Base-by-base conservation (phyloP, 495 filamentous ascomycete genomes). In the Penicillium ochrochloron region DNA sequence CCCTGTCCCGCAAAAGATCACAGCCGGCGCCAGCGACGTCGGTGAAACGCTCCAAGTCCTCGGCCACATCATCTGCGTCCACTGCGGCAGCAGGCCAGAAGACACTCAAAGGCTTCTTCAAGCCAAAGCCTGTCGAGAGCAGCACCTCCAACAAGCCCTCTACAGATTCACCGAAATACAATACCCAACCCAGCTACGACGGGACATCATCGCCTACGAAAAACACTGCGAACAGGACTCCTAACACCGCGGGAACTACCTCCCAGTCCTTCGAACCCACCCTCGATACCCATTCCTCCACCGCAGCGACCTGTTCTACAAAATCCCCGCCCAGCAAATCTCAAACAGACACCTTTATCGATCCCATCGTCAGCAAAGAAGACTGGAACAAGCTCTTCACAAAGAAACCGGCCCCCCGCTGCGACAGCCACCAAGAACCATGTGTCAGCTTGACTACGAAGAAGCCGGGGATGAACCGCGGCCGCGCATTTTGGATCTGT, bases 401-500 rank as follows among this genome's bases (percentile, higher is more conserved):
- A 15, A 93, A 92, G 70, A 86, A 89, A 57, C 76, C 81, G 1
- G 78, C 86, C 3, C 95, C 95, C 2, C 83, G 81, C 57, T 99
- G 95, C 73, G 93, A 97, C 51, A 79, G 80, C 34, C 95, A 99
- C 71, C 81, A 85, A 57, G 95, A 99, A 60, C 90, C 91, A 17
- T 98, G 95, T 73, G 88, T 91, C 57, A 90, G 81, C 56, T 66
- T 93, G 35, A 83, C 87, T 9, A 96, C 93, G 8, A 97, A 92
- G 78, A 99, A 97, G 69, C 83, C 89, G 0, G 95, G 95, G 3
- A 75, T 89, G 56, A 98, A 99, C 68, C 84, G 86, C 63, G 93
- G 93, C 14, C 80, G 93, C 33, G 86, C 89, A 0, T 97, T 97
- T 78, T 97, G 91, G 86, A 90, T 94, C 61, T 97, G 93, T 71